Conservation (phyloP, 768 basidiomycete genomes). For the Terana coerulea region DNA sequence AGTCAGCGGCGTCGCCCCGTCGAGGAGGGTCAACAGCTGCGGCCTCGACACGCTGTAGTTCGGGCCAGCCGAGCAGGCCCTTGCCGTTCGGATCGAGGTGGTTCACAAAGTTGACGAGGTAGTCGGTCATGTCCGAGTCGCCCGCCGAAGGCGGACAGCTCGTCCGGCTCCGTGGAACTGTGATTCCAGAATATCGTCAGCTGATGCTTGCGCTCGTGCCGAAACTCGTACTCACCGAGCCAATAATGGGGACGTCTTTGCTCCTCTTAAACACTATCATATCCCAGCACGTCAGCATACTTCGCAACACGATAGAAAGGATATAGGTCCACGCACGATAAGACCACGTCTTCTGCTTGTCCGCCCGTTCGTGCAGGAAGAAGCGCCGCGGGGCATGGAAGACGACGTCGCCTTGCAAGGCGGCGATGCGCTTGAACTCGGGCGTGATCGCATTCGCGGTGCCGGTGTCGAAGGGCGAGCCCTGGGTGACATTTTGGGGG, state of each 20-base stretch:
- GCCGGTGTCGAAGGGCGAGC: conserved; percentile 53
- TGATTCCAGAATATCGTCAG: neutral
- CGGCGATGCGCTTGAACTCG: conserved; percentile 27
- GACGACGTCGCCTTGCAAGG: conserved; percentile 24
- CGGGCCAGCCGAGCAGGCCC: conserved; percentile 38
- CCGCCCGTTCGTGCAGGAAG: conserved; percentile 18
- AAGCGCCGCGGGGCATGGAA: conserved; percentile 27
- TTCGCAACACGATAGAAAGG: neutral
- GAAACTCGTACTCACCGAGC: neutral
- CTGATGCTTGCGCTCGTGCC: neutral
- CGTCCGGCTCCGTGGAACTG: conserved; percentile 40
- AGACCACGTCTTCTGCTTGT: conserved; percentile 18
- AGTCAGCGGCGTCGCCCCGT: neutral
- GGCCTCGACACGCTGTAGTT: conserved; percentile 25
- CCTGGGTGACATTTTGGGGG: conserved; percentile 32
- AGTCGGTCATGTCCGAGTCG: conserved; percentile 41
- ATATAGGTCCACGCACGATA: conserved; percentile 14
- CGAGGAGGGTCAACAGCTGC: conserved; percentile 7
- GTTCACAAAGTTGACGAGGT: conserved; percentile 41
- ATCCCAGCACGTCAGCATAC: neutral
- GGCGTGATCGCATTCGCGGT: conserved; percentile 42
- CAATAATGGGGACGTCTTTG: conserved; percentile 2
- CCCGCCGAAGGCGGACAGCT: conserved; percentile 35
- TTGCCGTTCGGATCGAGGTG: conserved; percentile 41
- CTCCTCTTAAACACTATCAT: conserved; percentile 9